Conservation (phyloP, 2,329 filamentous ascomycete species). For the Xylaria arbuscula region DNA sequence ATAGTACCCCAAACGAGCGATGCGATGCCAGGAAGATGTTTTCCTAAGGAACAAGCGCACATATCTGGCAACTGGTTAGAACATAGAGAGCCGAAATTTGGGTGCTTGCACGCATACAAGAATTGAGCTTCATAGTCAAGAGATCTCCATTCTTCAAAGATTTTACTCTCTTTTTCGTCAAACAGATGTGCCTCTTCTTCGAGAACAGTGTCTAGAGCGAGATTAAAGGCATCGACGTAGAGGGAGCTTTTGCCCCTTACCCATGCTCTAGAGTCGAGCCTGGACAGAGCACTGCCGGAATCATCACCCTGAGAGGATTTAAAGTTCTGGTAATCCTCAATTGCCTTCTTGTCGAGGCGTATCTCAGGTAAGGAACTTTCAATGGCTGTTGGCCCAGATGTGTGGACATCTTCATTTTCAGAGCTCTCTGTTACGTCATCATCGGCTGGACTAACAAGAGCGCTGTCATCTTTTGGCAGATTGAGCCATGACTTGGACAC, state of each 20-base stretch:
- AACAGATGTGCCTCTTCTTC: constrained; percentile 91
- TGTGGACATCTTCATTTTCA: constrained; percentile 47
- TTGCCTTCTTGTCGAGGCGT: constrained; percentile 74
- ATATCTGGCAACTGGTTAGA: constrained; percentile 67
- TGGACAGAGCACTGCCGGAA: constrained; percentile 62
- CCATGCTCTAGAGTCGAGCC: constrained; percentile 68
- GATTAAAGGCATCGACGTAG: constrained; percentile 96
- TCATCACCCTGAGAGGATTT: constrained; percentile 65
- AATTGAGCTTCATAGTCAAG: constrained; percentile 90
- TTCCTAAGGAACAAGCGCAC: constrained; percentile 94
- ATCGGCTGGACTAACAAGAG: constrained; percentile 51
- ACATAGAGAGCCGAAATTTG: constrained; percentile 13
- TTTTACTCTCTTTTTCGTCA: constrained; percentile 76
- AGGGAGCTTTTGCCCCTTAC: constrained; percentile 84
- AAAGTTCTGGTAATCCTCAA: constrained; percentile 81
- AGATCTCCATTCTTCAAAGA: constrained; percentile 80
- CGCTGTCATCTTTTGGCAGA: constrained; percentile 33
- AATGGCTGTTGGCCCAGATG: constrained; percentile 67
- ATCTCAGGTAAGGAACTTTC: constrained; percentile 78
- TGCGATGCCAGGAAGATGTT: constrained; percentile 89
- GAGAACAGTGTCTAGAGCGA: constrained; percentile 88
- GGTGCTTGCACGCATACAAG: constrained; percentile 67
- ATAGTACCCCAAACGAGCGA: constrained; percentile 80
- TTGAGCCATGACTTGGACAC: constrained; percentile 35
- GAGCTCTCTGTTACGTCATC: constrained; percentile 45